Evolutionary conservation across 495 filamentous ascomycete genomes (phyloP).

Genomic region (Penicillium tannophilum): DNA sequence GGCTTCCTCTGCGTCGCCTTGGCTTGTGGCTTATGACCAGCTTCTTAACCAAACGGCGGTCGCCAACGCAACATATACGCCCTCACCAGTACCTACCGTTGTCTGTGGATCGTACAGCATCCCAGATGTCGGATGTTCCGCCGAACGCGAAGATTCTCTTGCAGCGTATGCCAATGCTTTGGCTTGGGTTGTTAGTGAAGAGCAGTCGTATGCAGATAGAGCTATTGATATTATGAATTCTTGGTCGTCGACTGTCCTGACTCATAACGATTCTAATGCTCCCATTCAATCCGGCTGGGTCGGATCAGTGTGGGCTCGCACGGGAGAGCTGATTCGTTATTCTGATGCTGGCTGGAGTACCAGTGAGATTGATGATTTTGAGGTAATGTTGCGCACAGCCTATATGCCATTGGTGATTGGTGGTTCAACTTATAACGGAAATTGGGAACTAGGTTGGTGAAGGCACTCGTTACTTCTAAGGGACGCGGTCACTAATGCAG

Average conservation of each 20-base stretch:
- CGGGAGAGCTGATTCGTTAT: constrained; percentile 30
- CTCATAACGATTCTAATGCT: constrained; percentile 29
- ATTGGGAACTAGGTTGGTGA: constrained; percentile 32
- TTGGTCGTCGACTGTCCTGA: constrained; percentile 23
- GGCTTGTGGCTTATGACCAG: constrained; percentile 11
- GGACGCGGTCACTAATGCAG: not conserved
- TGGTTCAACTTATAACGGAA: constrained; percentile 24
- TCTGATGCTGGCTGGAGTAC: constrained; percentile 26
- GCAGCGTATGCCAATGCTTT: constrained; percentile 31
- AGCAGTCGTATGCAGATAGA: constrained; percentile 21
- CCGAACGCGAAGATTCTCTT: constrained; percentile 30
- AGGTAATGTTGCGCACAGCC: constrained; percentile 25
- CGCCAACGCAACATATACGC: not conserved
- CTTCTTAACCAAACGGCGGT: constrained; percentile 3
- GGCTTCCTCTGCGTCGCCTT: constrained; percentile 1
- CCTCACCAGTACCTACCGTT: constrained; percentile 20
- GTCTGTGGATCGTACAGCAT: constrained; percentile 27
- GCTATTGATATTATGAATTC: constrained; percentile 33
- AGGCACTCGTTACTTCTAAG: not conserved
- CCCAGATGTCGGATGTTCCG: constrained; percentile 27
- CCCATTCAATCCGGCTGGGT: constrained; percentile 30
- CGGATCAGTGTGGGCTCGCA: constrained; percentile 27
- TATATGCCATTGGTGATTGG: constrained; percentile 29
- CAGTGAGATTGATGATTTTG: constrained; percentile 21
- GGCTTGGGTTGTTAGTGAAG: constrained; percentile 24